Evolutionary conservation across 176 grass and related monocot species (phyloP).

Genomic region (Zoysia pacifica): DNA sequence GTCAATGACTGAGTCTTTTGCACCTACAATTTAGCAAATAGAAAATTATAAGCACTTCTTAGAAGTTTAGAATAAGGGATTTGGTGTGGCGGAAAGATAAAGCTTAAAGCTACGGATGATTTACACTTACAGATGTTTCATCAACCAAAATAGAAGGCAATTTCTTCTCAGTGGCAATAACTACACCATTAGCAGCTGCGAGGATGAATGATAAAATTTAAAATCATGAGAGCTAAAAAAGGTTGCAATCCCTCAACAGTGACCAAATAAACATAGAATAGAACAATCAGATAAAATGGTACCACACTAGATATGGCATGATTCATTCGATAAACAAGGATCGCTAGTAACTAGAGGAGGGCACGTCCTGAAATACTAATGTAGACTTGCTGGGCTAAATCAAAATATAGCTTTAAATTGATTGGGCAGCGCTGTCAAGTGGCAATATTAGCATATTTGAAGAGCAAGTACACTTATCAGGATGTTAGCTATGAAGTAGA

Average conservation of each 20-base stretch:
- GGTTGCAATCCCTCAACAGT: neutral
- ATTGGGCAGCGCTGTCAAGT: neutral
- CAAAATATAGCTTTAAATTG: slow-evolving; percentile 10
- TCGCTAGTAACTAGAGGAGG: neutral
- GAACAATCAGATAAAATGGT: slow-evolving; percentile 10
- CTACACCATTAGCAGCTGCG: slow-evolving; percentile 81
- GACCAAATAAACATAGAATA: neutral
- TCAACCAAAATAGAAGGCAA: slow-evolving; percentile 83
- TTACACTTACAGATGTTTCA: slow-evolving; percentile 70
- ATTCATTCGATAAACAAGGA: slow-evolving; percentile 11
- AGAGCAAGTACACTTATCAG: neutral
- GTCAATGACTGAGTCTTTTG: slow-evolving; percentile 96
- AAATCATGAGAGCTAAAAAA: slow-evolving; percentile 33
- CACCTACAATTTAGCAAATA: slow-evolving; percentile 54
- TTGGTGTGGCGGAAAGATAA: neutral
- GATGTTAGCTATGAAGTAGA: neutral
- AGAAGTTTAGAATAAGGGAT: neutral
- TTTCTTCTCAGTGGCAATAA: slow-evolving; percentile 85
- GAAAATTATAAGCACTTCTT: neutral
- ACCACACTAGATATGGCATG: neutral
- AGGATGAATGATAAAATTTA: slow-evolving; percentile 18
- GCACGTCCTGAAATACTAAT: neutral
- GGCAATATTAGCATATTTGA: slow-evolving; percentile 5
- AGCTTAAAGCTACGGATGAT: neutral
- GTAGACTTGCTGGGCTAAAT: neutral